Evolutionary conservation across 306 rosid species (phyloP).

Genomic region (Spatholobus suberectus): DNA sequence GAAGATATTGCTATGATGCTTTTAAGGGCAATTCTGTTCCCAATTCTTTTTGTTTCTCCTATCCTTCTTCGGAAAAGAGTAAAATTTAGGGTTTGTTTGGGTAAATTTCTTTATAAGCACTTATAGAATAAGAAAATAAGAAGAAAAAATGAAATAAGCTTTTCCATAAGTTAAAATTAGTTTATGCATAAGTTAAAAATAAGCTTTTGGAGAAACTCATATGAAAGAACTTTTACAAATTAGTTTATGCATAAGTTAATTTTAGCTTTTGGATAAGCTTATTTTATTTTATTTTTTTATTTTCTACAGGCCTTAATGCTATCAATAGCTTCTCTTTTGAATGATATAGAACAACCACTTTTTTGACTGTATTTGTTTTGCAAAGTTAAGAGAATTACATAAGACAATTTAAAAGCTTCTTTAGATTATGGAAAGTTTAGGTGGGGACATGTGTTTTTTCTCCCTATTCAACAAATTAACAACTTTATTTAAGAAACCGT

Average conservation of each 20-base stretch:
- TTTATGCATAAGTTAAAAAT: too few species aligned
- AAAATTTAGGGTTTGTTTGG: too few species aligned
- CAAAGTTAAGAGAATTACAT: not conserved
- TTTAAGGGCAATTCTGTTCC: not conserved
- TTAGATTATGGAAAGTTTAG: constrained; percentile 2
- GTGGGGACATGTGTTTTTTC: constrained; percentile 3
- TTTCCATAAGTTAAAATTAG: too few species aligned
- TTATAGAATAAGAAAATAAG: too few species aligned
- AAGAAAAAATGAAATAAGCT: too few species aligned
- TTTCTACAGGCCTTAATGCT: too few species aligned
- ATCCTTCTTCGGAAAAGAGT: constrained; percentile 38
- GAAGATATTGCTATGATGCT: constrained; percentile 16
- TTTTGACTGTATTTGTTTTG: constrained; percentile 33
- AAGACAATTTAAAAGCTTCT: constrained; percentile 30
- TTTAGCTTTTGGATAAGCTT: too few species aligned
- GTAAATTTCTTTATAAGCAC: too few species aligned
- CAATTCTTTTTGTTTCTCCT: constrained; percentile 11
- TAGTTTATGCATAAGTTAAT: too few species aligned
- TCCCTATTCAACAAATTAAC: constrained; percentile 2
- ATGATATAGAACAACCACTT: constrained; percentile 10
- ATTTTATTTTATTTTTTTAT: too few species aligned
- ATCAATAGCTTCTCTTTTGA: constrained; percentile 34
- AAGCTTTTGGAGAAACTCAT: too few species aligned
- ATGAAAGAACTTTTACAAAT: too few species aligned
- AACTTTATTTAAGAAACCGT: constrained; percentile 14